phyloP scores from a whole-genome alignment of 345 rosid genomes.

The Rhodamnia argentea region DNA sequence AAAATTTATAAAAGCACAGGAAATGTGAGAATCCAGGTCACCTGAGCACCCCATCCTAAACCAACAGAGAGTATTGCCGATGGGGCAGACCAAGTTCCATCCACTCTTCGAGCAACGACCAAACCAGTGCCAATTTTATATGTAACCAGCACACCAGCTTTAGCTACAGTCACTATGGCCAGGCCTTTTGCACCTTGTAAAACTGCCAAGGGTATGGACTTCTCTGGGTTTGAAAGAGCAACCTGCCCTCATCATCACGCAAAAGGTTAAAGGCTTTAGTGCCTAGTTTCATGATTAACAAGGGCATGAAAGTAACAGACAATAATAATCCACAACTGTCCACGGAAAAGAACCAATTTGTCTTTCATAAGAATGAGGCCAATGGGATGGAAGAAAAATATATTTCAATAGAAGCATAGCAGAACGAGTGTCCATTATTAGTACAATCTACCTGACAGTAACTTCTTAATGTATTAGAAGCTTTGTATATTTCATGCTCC shows the following conservation, averaged over 20 bases:
- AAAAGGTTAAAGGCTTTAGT: neutral
- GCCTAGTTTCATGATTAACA: neutral
- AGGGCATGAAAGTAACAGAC: neutral
- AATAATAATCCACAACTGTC: neutral
- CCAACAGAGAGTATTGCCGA: slow-evolving; percentile 77
- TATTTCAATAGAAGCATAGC: neutral
- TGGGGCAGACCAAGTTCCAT: slow-evolving; percentile 99
- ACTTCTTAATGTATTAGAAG: slow-evolving; percentile 68
- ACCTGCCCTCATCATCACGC: slow-evolving; percentile 31
- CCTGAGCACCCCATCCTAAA: slow-evolving; percentile 99
- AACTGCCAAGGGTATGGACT: slow-evolving; percentile 70
- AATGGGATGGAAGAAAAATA: neutral
- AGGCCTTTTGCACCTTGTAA: slow-evolving; percentile 78
- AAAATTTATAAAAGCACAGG: neutral
- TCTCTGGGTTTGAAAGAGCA: slow-evolving; percentile 73
- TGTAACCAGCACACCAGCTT: slow-evolving; percentile 71
- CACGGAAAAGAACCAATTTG: neutral
- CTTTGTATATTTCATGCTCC: slow-evolving; percentile 97
- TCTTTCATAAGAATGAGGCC: neutral
- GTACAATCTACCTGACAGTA: slow-evolving; percentile 48
- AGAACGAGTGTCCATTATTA: neutral
- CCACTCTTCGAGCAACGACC: slow-evolving; percentile 68
- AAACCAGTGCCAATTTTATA: slow-evolving; percentile 88
- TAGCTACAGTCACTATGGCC: slow-evolving; percentile 84
- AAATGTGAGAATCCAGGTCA: neutral